Base-by-base conservation (phyloP, 768 basidiomycete genomes). In the Phylloporus arenicola region DNA sequence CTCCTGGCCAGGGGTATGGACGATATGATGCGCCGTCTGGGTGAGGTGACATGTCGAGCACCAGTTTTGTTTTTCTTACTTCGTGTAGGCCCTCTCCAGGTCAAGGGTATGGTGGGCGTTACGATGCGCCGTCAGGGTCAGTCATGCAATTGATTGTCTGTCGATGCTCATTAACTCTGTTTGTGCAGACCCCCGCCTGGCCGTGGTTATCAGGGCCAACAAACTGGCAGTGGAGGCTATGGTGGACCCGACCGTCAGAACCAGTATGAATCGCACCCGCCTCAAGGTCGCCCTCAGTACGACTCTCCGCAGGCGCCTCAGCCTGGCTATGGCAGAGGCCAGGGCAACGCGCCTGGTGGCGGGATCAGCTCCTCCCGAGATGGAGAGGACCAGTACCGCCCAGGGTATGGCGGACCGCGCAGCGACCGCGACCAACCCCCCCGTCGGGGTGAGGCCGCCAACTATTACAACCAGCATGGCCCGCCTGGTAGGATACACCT, bases 401-500 rank as follows among this genome's bases (percentile, higher is more conserved):
- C 60, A 1, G 52, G 47, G 9, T 51, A 54, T 19, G 40, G 52
- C 10, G 50, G 48, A 25, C 9, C 25, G n/a, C 17, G 17, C 20
- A 40, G 11, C 1, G 43, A 48, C 29, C 55, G 51, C 7, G 22
- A 19, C n/a, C 56, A 53, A 22, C 6, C 46, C 11, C 24, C 52
- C 1, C 51, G 48, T 19, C 40, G 50, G 25, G 63, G 62, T 3
- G 62, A 63, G 17, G 60, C 55, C 12, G 41, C 42, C 7, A 29
- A 50, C 25, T 63, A 62, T 42, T 64, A 62, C 38, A 45, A 50
- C 22, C 43, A 43, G 14, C 56, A 53, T 38, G 41, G 27, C 7
- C 13, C 17, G 4, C 19, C 54, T 19, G 50, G 55, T 60, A 19
- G 55, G 54, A 47, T 11, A 4, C 5, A 1, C 20, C 29, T 17